Evolutionary conservation across 805 yeast species (phyloP), one percentile per base, ranked within the genome.

Genomic region (Candida stauntonica): DNA sequence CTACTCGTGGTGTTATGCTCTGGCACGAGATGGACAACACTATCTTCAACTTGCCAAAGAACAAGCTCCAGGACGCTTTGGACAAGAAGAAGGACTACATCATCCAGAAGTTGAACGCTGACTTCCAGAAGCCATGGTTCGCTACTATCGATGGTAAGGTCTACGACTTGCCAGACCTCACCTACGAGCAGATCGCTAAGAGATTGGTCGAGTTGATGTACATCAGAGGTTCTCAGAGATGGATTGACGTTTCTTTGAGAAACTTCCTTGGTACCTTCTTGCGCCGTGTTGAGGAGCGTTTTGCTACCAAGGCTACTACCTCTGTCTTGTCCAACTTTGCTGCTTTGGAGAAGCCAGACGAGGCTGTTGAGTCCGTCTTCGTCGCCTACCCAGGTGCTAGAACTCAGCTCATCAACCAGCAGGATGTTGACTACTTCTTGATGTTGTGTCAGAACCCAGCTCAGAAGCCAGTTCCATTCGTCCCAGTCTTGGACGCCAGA

Each of bases 11-110:
- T 73, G 98, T 93, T 44, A 61, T 86, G 66, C 79, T 93, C 62
- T 93, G 99, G 99, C 86, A 87, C 63, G 98, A 93, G 68, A 72
- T 93, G 69, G 99, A 93, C 66, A 91, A 86, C 52, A 86, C 96
- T 33, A 77, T 93, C 53, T 91, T 93, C 74, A 75, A 78, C 54
- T 73, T 88, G 63, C 96, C 99, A 61, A 88, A 89, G 73, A 79
- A 79, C 62, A 86, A 87, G 63, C 68, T 89, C 61, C 68, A 86
- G 38, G 91, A 83, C 31, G 88, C 93, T 35, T 72, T 93, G 58
- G 74, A 66, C 54, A 77, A 83, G 57, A 88, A 89, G 79, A 86
- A 75, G 62, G 93, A 81, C 58, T 81, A 86, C 68, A 86, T 93
- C 58, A 86, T 89, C 60, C 64, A 72, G 48, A 83, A 79, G 55